A percentile compares a stretch with the other conserved stretches of the same genome.
Conservation (phyloP, 495 filamentous ascomycete genomes). For the Oleoguttula mirabilis region DNA sequence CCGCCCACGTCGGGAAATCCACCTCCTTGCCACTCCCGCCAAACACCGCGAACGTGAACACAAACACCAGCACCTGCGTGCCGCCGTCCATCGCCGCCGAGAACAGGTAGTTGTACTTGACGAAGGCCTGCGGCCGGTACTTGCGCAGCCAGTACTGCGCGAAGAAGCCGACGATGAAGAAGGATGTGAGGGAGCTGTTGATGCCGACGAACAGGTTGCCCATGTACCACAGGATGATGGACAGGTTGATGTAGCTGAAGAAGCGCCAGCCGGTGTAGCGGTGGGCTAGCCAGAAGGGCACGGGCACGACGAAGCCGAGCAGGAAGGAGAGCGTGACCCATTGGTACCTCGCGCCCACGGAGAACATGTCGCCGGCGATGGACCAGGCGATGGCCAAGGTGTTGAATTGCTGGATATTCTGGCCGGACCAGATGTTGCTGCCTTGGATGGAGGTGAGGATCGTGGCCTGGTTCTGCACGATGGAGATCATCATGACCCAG, state of each 20-base stretch:
- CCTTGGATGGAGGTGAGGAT: conserved; percentile 33
- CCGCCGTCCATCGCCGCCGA: conserved; percentile 9
- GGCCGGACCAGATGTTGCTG: conserved; percentile 38
- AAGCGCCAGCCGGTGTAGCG: conserved; percentile 6
- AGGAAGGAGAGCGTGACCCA: conserved; percentile 31
- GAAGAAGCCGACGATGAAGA: conserved; percentile 35
- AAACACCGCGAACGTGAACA: conserved; percentile 1
- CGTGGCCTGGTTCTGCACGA: conserved; percentile 24
- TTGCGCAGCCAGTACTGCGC: conserved; percentile 43
- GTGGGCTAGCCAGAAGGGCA: conserved; percentile 30
- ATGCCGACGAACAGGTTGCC: conserved; percentile 31
- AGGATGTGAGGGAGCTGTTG: conserved; percentile 30
- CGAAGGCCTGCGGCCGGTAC: conserved; percentile 39
- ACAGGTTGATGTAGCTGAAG: conserved; percentile 26
- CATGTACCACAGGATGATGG: conserved; percentile 30
- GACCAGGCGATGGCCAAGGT: conserved; percentile 35
- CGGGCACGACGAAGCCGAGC: conserved; percentile 29
- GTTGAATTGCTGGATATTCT: conserved; percentile 33
- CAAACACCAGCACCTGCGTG: neutral
- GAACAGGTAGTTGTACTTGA: conserved; percentile 47
- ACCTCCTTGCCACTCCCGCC: neutral
- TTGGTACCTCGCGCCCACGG: conserved; percentile 26
- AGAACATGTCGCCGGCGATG: conserved; percentile 35
- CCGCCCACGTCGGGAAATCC: neutral
- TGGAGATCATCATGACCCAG: conserved; percentile 38